Base-by-base conservation (phyloP, 2,329 filamentous ascomycete species). In the Aspergillus transmontanensis region DNA sequence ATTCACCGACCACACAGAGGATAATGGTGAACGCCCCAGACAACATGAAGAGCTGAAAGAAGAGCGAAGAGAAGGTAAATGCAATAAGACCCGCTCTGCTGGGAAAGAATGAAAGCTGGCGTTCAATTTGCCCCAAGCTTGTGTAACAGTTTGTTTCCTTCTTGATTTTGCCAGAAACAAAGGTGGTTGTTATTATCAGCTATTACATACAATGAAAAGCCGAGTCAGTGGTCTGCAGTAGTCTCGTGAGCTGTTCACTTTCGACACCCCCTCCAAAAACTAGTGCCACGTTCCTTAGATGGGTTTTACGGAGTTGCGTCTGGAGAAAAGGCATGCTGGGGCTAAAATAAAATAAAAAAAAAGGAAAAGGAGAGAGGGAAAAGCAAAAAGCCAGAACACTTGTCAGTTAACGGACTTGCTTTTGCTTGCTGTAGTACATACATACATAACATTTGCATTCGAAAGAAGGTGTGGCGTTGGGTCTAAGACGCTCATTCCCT, bases 401-500 rank as follows among this genome's bases (percentile, higher is more conserved):
- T 55, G 51, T 21, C 51, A 26, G n/a, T 39, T 30, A 55, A 55
- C 51, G n/a, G 32, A 30, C 28, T 57, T 41, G 51, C 34, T 45
- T 58, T 23, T 58, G 46, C 50, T 58, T 58, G 45, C 48, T 36
- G 51, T 54, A 28, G 36, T 46, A 32, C 19, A 30, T 28, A 41
- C 51, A 28, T 55, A 55, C 32, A 55, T 55, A 36, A 55, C 51
- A 39, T 36, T 58, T 58, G 51, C 51, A 55, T 48, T 36, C n/a
- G 11, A 55, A 55, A 55, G 51, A 55, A 55, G 51, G 51, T 55
- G 51, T 55, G 51, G 51, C 51, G 51, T 39, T 55, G 39, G 50
- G 50, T 34, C 50, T 53, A 53, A 32, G 30, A 48, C 26, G 19
- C 36, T 34, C 41, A 11, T 26, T 45, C 11, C 26, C 10, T 12